phyloP scores from a whole-genome alignment of 2,329 filamentous ascomycete species.

The Cytospora schulzeri region DNA sequence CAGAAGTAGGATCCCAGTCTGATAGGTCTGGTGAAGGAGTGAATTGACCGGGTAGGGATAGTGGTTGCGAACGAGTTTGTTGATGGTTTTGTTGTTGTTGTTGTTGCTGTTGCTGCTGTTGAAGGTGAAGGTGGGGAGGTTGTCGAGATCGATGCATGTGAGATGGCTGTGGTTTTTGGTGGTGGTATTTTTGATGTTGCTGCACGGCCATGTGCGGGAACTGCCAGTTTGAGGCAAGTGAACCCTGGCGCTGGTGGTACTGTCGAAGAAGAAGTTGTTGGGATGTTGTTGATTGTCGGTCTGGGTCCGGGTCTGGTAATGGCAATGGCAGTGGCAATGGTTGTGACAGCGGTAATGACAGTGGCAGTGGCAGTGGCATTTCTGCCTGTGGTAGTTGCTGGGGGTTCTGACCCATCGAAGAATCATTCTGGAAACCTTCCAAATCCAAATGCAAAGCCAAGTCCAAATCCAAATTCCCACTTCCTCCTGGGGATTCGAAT shows the following conservation, averaged over 20 bases:
- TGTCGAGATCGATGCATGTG: slow-evolving; percentile 5
- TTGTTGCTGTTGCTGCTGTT: neutral
- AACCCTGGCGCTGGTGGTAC: slow-evolving; percentile 19
- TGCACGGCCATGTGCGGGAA: slow-evolving; percentile 17
- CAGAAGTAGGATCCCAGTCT: slow-evolving; percentile 13
- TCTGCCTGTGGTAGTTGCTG: slow-evolving; percentile 1
- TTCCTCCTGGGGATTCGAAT: neutral
- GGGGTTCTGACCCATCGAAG: slow-evolving; percentile 3
- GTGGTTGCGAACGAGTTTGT: slow-evolving; percentile 9
- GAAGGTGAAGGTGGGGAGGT: slow-evolving; percentile 6
- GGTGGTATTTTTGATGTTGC: slow-evolving; percentile 5
- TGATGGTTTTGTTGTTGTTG: neutral
- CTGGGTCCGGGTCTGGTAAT: too few relatives aligned
- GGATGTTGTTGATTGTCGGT: neutral
- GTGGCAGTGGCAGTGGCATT: slow-evolving; percentile 5
- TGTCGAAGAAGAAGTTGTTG: neutral
- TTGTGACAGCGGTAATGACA: neutral
- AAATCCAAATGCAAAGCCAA: neutral
- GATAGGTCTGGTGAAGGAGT: slow-evolving; percentile 7
- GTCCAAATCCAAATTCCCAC: neutral
- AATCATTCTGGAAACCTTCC: slow-evolving; percentile 21
- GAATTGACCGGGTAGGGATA: slow-evolving; percentile 11
- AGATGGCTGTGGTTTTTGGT: neutral
- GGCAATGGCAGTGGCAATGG: slow-evolving; percentile 4
- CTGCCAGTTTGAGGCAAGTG: slow-evolving; percentile 22